These are phyloP conservation scores for Mycocentrospora acerina DNA, from an alignment of 2,329 filamentous ascomycete genomes.

Conservation along the genomic window DNA sequence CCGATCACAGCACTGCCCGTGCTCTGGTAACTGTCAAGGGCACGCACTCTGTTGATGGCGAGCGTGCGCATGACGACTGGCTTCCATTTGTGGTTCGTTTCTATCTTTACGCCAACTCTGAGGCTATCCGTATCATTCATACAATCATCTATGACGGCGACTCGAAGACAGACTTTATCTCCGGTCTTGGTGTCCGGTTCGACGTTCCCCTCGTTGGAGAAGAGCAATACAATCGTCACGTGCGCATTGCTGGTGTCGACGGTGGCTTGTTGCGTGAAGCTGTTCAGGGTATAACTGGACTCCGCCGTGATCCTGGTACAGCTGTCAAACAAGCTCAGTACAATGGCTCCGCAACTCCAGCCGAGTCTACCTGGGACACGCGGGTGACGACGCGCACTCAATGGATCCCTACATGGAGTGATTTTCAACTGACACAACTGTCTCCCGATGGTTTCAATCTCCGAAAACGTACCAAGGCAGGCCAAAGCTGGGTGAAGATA, in stretches of 20 bases:
- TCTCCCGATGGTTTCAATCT: conserved; percentile 63
- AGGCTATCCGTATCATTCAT: conserved; percentile 57
- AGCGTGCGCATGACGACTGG: conserved; percentile 48
- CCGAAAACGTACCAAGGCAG: conserved; percentile 60
- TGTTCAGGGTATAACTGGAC: conserved; percentile 61
- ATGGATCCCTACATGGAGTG: conserved; percentile 62
- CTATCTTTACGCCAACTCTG: conserved; percentile 60
- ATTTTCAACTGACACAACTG: conserved; percentile 59
- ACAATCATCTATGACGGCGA: conserved; percentile 59
- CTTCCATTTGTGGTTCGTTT: conserved; percentile 59
- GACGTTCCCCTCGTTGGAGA: conserved; percentile 56
- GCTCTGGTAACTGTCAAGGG: conserved; percentile 52
- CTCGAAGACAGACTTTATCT: conserved; percentile 53
- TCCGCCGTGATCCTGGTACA: conserved; percentile 57
- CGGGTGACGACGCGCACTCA: conserved; percentile 51
- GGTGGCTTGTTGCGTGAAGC: conserved; percentile 60
- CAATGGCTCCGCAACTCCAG: conserved; percentile 49
- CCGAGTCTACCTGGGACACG: conserved; percentile 50
- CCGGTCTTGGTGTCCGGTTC: conserved; percentile 58
- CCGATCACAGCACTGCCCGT: conserved; percentile 45
- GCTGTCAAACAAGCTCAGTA: conserved; percentile 54
- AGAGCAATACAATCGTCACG: conserved; percentile 60
- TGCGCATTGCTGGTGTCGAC: conserved; percentile 57
- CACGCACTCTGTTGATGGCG: conserved; percentile 34
- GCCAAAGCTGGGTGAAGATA: conserved; percentile 61